A percentile compares a stretch with the other conserved stretches of the same genome.
These are phyloP conservation scores for Fragaria ananassa DNA, from an alignment of 306 rosid species.

Conservation along the genomic window DNA sequence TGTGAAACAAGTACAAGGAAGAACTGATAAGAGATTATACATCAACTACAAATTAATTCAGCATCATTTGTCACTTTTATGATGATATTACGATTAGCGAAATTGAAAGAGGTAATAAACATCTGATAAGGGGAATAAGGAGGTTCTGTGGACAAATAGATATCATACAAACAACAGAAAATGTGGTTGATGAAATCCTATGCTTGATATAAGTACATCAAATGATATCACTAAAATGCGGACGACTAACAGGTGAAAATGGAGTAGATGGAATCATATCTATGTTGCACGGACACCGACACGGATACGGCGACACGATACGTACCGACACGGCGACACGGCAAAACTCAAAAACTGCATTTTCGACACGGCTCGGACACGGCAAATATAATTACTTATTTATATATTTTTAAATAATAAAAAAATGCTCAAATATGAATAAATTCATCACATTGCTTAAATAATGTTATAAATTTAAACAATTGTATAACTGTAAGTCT, in stretches of 20 bases:
- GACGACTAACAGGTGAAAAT: conserved; percentile 4
- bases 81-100: neutral
- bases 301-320: no score
- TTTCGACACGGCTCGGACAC: no score
- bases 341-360: no score
- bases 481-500: no score
- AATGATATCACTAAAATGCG: neutral
- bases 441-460: no score
- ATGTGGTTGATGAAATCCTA: neutral
- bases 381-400: no score
- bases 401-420: no score
- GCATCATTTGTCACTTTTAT: neutral
- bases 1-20: conserved; percentile 3
- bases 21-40: neutral
- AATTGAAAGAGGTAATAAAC: neutral
- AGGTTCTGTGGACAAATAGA: neutral
- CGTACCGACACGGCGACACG: no score
- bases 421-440: no score
- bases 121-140: neutral
- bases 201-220: neutral
- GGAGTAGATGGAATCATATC: conserved; percentile 2
- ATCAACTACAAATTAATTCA: neutral
- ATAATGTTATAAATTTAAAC: no score
- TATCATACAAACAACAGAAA: conserved; percentile 2
- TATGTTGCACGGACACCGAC: no score